Base-by-base conservation (phyloP, 1,139 yeast genomes). In the Citeromyces siamensis region DNA sequence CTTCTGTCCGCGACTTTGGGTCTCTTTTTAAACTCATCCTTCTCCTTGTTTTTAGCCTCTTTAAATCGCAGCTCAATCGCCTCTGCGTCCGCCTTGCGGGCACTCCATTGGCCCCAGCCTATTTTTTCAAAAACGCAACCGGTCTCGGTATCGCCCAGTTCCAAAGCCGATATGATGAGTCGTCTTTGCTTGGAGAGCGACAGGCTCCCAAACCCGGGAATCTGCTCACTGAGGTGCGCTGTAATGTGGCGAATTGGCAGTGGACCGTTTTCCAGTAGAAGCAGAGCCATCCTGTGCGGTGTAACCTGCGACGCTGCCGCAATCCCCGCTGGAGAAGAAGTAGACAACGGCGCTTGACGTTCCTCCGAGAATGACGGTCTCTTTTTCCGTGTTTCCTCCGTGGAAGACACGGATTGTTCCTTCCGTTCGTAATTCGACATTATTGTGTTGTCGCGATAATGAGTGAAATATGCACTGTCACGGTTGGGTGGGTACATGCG, bases 51-150 rank as follows among this genome's bases (percentile, higher is more conserved):
- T 53, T 41, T 46, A 9, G 37, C 32, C 27, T 19, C 14, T 29
- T 27, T 27, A 12, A 28, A 29, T 48, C 62, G 55, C 46, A 59
- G 56, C 43, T 58, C 54, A 28, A 60, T 63, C 43, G 56, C 44
- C 17, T 50, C 56, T 12, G 37, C 40, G 5, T 47, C 36, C 6
- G 49, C 72, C 36, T 66, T 60, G 41, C 77, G 67, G 6, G 88
- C 94, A 19, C 88, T 85, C 97, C 97, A 88, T 52, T 90, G 93
- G 41, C 97, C 97, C 97, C 97, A 88, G 19, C 96, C 96, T 32
- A 86, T 86, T 60, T 88, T 88, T 50, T 85, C 95, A 60, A 88
- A 88, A 14, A 81, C 73, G 31, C 77, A 75, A 40, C 68, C 65
- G 40, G 78, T 72, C 19, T 63, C 66, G 5, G 71, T 60, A 52